A percentile compares a stretch with the other conserved stretches of the same genome.
phyloP scores from a whole-genome alignment of 2,329 filamentous ascomycete genomes.

The Fusarium phyllophilum region DNA sequence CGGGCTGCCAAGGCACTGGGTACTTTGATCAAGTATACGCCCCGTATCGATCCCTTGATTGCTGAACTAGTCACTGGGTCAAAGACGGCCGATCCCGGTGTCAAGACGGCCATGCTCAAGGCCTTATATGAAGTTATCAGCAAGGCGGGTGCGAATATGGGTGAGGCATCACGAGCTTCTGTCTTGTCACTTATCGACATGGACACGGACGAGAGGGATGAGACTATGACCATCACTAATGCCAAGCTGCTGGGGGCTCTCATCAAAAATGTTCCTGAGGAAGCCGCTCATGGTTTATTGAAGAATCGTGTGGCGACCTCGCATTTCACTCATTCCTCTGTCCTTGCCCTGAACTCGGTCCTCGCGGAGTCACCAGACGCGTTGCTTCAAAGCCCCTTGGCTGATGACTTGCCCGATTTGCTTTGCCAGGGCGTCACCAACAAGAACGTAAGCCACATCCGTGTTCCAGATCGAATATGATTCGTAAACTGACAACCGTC shows the following conservation, averaged over 20 bases:
- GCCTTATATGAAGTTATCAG: slow-evolving; percentile 95
- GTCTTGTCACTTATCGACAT: slow-evolving; percentile 90
- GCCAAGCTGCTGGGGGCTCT: slow-evolving; percentile 90
- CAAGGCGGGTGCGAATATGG: slow-evolving; percentile 95
- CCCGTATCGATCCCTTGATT: slow-evolving; percentile 93
- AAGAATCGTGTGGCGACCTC: slow-evolving; percentile 82
- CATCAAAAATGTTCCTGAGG: slow-evolving; percentile 83
- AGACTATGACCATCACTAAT: slow-evolving; percentile 86
- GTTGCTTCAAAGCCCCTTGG: slow-evolving; percentile 72
- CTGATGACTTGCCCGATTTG: slow-evolving; percentile 78
- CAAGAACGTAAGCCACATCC: slow-evolving; percentile 71
- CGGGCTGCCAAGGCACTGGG: slow-evolving; percentile 94
- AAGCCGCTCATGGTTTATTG: slow-evolving; percentile 68
- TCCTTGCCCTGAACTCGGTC: slow-evolving; percentile 89
- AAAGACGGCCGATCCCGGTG: slow-evolving; percentile 85
- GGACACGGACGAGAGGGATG: slow-evolving; percentile 79
- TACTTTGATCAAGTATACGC: slow-evolving; percentile 94
- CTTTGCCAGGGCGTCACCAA: slow-evolving; percentile 83
- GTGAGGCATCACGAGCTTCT: slow-evolving; percentile 85
- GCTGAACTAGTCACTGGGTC: slow-evolving; percentile 93
- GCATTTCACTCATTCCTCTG: slow-evolving; percentile 79
- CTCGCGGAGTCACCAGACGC: slow-evolving; percentile 80
- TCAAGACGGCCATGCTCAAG: slow-evolving; percentile 96
- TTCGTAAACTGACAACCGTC: background rate
- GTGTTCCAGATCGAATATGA: background rate